Conservation (phyloP, 75 land plant species). For the Selaginella moellendorffii region DNA sequence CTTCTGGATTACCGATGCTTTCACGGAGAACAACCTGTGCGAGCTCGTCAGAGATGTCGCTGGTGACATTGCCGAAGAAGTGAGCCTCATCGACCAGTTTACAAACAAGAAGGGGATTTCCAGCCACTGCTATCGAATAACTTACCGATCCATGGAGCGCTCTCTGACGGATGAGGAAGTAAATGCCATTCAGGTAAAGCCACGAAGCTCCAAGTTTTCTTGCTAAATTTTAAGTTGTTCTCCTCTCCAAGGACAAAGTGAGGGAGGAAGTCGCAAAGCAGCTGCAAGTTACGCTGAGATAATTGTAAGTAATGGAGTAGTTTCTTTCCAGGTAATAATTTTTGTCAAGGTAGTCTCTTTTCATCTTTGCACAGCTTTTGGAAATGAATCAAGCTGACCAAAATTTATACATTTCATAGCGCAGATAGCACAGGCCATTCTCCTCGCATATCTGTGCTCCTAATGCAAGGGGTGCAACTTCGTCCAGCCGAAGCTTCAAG, state of each 20-base stretch:
- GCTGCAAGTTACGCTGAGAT: slow-evolving; percentile 69
- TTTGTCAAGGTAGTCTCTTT: too few relatives aligned
- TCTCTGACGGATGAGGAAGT: slow-evolving; percentile 96
- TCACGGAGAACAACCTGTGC: slow-evolving; percentile 92
- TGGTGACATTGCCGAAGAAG: slow-evolving; percentile 96
- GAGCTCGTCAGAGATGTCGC: slow-evolving; percentile 93
- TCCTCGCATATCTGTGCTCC: too few relatives aligned
- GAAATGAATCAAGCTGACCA: too few relatives aligned
- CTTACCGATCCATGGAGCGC: slow-evolving; percentile 92
- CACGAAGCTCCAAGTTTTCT: background rate
- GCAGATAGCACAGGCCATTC: too few relatives aligned
- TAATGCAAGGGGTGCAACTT: too few relatives aligned
- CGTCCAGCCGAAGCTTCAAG: too few relatives aligned
- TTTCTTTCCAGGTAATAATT: too few relatives aligned
- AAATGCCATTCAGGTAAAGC: slow-evolving; percentile 61
- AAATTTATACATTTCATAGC: too few relatives aligned
- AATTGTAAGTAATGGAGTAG: too few relatives aligned
- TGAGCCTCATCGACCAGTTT: slow-evolving; percentile 66
- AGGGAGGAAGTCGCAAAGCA: slow-evolving; percentile 68
- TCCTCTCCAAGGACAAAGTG: slow-evolving; percentile 46
- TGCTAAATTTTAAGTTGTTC: background rate
- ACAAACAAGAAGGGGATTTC: slow-evolving; percentile 92
- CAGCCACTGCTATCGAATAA: slow-evolving; percentile 84
- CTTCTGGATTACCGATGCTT: slow-evolving; percentile 85
- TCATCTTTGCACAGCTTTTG: too few relatives aligned